Evolutionary conservation across 1,139 yeast genomes (phyloP), one percentile per base, ranked within the genome.

Genomic region (Debaryomyces robertsiae): DNA sequence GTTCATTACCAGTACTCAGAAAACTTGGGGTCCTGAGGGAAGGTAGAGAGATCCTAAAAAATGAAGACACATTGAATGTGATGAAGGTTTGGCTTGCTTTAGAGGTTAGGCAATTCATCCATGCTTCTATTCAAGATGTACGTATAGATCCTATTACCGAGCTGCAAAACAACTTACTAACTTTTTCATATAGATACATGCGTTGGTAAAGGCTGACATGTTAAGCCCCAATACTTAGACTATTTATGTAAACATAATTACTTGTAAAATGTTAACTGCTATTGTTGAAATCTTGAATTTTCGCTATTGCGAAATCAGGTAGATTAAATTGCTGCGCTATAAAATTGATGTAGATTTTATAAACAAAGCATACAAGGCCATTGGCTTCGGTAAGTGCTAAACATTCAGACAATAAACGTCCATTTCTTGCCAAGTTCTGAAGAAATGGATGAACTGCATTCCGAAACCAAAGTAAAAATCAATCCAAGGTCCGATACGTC

Each of bases 61-160:
- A 79, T 54, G 81, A 80, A 30, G 84, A 83, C 53, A 73, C 82
- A 17, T 52, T 87, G 43, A 81, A 86, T 17, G 88, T 90, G 96
- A 67, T 88, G 46, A 88, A 88, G 58, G 93, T 91, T 17, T 91
- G 98, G 98, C 57, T 89, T 41, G 93, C 95, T 0, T 67, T 93
- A 30, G 98, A 93, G 65, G 84, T 88, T 4, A 77, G 98, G 58
- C 95, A 87, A 60, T 82, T 91, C 54, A 82, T 93, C 60, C 82
- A 74, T 50, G 88, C 95, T 19, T 84, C 95, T 2, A 78, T 88
- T n/a, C 86, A 84, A 57, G 96, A 88, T 54, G 84, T 81, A 58
- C 55, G 80, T 72, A 54, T 48, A 34, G 11, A 24, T 6, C 22
- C 5, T 19, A 7, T 19, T 5, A 7, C 7, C 22, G 5, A 19